phyloP scores from a whole-genome alignment of 2,329 filamentous ascomycete species.

The Boeremia exigua region DNA sequence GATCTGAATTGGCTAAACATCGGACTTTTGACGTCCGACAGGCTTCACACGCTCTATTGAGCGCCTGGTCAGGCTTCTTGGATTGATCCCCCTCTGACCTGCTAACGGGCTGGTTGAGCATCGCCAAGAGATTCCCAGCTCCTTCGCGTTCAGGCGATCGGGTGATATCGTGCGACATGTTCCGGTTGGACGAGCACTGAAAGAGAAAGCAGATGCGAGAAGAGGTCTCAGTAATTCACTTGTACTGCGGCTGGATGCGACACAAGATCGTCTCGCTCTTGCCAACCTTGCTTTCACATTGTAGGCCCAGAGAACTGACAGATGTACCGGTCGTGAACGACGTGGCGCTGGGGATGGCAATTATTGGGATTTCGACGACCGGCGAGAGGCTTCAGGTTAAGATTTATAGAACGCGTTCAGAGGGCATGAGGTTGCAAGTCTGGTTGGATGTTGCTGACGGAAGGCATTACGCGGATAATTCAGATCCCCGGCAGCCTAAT shows the following conservation, averaged over 20 bases:
- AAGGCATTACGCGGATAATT: slow-evolving; percentile 1
- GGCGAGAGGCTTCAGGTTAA: neutral
- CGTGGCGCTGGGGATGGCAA: neutral
- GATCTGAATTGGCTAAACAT: slow-evolving; percentile 36
- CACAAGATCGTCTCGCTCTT: slow-evolving; percentile 7
- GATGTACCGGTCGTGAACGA: neutral
- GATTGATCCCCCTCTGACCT: slow-evolving; percentile 23
- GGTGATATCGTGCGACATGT: slow-evolving; percentile 20
- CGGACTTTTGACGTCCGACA: slow-evolving; percentile 47
- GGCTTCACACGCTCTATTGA: slow-evolving; percentile 47
- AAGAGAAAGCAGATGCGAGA: neutral
- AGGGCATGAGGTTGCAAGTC: neutral
- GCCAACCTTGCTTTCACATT: slow-evolving; percentile 6
- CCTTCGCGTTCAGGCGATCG: slow-evolving; percentile 12
- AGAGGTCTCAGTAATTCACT: neutral
- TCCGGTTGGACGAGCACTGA: neutral
- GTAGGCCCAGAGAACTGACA: neutral
- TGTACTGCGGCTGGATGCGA: neutral
- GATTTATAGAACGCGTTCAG: neutral
- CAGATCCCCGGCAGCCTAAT: neutral
- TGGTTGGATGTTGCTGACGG: slow-evolving; percentile 8
- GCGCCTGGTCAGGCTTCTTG: slow-evolving; percentile 36
- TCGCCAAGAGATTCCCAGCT: slow-evolving; percentile 17
- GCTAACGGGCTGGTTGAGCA: slow-evolving; percentile 21
- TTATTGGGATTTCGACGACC: neutral